A percentile compares a stretch with the other conserved stretches of the same genome.
phyloP scores from a whole-genome alignment of 2,329 filamentous ascomycete genomes.

The Diaporthe velutina region DNA sequence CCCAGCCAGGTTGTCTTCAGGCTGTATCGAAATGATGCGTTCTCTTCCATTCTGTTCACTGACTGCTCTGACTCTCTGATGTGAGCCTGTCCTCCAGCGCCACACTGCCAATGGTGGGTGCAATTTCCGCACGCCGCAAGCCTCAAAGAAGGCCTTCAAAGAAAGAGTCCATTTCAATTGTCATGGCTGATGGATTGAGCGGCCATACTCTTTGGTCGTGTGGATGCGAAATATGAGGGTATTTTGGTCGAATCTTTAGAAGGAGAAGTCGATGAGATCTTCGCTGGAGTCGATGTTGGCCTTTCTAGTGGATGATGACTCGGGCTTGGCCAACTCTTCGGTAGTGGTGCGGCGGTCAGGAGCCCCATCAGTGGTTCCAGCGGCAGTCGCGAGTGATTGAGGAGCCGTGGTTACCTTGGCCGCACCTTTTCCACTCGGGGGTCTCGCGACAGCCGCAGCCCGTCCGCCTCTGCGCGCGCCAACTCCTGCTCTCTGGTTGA shows the following conservation, averaged over 20 bases:
- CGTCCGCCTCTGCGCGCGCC: not conserved
- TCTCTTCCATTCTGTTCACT: not conserved
- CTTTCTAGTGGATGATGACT: not conserved
- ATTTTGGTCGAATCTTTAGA: not conserved
- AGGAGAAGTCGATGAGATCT: conserved; percentile 21
- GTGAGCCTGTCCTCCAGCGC: not conserved
- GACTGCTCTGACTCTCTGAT: not conserved
- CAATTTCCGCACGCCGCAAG: too few relatives aligned
- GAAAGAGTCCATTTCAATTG: not conserved
- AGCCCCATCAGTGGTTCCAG: not conserved
- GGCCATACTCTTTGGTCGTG: not conserved
- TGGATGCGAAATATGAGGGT: not conserved
- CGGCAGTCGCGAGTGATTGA: not conserved
- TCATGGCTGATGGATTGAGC: not conserved
- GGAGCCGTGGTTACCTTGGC: not conserved
- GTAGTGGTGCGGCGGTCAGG: not conserved
- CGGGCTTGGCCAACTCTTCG: not conserved
- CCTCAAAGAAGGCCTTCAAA: not conserved
- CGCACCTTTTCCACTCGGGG: not conserved
- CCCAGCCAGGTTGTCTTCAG: not conserved
- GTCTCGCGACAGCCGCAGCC: not conserved
- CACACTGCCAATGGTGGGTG: not conserved
- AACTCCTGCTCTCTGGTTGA: not conserved
- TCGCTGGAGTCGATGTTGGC: not conserved
- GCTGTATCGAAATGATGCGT: not conserved